Evolutionary conservation across 2,329 filamentous ascomycete species (phyloP).

Genomic region (Rutstroemia sp.): DNA sequence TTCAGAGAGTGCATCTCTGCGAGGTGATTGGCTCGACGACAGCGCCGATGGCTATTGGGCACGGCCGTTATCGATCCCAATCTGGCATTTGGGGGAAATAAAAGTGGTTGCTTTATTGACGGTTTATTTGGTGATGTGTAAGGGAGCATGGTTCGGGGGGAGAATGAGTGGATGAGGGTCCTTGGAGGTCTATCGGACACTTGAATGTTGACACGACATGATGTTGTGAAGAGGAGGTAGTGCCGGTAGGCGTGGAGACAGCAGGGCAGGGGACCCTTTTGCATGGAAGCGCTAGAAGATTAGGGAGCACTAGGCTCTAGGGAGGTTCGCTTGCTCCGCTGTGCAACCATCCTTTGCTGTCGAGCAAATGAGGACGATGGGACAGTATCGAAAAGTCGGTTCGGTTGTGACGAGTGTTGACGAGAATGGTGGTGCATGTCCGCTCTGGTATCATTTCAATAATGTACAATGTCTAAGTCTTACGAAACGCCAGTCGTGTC

Average conservation of each 20-base stretch:
- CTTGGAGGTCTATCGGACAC: not conserved
- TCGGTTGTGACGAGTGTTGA: not conserved
- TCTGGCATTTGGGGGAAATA: not conserved
- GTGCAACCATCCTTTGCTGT: not conserved
- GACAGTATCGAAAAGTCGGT: not conserved
- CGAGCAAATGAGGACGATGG: not conserved
- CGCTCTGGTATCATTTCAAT: too few relatives aligned
- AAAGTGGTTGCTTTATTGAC: not conserved
- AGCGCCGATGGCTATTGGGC: not conserved
- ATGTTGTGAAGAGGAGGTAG: slow-evolving; percentile 2
- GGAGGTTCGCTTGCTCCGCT: not conserved
- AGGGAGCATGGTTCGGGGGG: slow-evolving; percentile 1
- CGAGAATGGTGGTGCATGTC: too few relatives aligned
- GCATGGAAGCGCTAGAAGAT: slow-evolving; percentile 9
- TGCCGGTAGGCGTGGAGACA: slow-evolving; percentile 5
- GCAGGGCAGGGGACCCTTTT: not conserved
- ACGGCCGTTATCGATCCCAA: not conserved
- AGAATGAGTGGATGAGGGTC: slow-evolving; percentile 5
- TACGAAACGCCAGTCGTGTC: not conserved
- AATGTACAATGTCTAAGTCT: too few relatives aligned
- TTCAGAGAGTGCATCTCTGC: not conserved
- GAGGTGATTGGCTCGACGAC: slow-evolving; percentile 1
- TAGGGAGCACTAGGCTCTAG: not conserved
- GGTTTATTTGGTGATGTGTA: not conserved
- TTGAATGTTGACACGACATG: slow-evolving; percentile 8